Evolutionary conservation across 1,139 yeast genomes (phyloP).

Genomic region (Debaryomycetaceae sp.): DNA sequence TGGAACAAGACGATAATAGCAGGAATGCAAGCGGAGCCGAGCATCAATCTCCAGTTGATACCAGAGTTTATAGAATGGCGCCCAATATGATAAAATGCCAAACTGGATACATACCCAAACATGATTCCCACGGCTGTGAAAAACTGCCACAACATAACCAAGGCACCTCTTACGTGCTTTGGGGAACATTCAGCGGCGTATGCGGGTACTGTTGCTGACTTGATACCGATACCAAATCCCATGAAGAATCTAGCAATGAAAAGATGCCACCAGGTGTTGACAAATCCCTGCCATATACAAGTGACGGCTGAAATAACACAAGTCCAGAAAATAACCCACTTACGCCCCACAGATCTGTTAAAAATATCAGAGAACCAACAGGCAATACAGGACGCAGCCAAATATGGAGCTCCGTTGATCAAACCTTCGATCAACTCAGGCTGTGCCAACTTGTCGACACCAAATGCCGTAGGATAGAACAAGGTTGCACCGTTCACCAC

Average conservation of each 20-base stretch:
- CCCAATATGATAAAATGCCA: slow-evolving; percentile 49
- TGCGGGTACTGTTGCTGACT: slow-evolving; percentile 78
- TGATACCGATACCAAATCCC: slow-evolving; percentile 80
- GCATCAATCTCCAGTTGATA: slow-evolving; percentile 77
- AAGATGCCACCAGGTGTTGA: slow-evolving; percentile 71
- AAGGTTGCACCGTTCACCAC: slow-evolving; percentile 82
- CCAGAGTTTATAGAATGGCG: slow-evolving; percentile 39
- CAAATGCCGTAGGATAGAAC: slow-evolving; percentile 58
- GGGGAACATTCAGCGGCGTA: slow-evolving; percentile 82
- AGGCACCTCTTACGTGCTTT: slow-evolving; percentile 69
- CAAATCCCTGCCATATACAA: slow-evolving; percentile 76
- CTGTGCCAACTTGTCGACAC: slow-evolving; percentile 46
- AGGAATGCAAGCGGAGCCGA: slow-evolving; percentile 74
- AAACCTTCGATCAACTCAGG: slow-evolving; percentile 67
- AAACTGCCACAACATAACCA: slow-evolving; percentile 87
- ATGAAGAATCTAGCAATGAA: slow-evolving; percentile 69
- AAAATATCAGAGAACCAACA: slow-evolving; percentile 73
- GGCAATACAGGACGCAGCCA: slow-evolving; percentile 66
- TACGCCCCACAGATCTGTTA: slow-evolving; percentile 64
- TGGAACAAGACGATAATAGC: slow-evolving; percentile 65
- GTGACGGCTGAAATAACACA: slow-evolving; percentile 63
- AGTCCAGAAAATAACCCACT: slow-evolving; percentile 68
- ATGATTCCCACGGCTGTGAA: slow-evolving; percentile 87
- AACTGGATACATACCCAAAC: slow-evolving; percentile 69
- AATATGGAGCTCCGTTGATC: slow-evolving; percentile 77